Evolutionary conservation across 192 early-diverging fungal species (phyloP).

Genomic region (Haplosporangium gracile): DNA sequence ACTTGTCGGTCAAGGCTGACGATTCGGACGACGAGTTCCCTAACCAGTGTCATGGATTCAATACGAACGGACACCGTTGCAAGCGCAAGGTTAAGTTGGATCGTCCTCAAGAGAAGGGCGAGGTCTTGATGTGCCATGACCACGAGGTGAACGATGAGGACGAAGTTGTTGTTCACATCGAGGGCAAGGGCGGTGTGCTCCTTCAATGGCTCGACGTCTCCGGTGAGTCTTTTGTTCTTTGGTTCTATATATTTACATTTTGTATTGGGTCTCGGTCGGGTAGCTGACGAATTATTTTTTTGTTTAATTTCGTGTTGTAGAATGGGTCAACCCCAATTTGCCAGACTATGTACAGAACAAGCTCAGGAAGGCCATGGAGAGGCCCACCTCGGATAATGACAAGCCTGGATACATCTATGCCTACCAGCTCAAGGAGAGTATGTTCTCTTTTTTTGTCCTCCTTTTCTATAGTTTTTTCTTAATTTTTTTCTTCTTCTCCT

Average conservation of each 20-base stretch:
- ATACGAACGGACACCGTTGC: slow-evolving; percentile 44
- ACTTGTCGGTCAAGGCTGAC: slow-evolving; percentile 23
- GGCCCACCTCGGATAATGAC: slow-evolving; percentile 57
- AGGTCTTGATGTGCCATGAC: slow-evolving; percentile 51
- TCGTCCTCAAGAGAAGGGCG: slow-evolving; percentile 38
- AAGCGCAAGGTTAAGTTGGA: slow-evolving; percentile 53
- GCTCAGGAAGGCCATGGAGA: slow-evolving; percentile 58
- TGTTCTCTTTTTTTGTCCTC: background rate
- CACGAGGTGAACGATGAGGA: slow-evolving; percentile 54
- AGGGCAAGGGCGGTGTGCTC: slow-evolving; percentile 51
- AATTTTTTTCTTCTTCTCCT: background rate
- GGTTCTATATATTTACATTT: no score
- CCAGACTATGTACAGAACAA: slow-evolving; percentile 52
- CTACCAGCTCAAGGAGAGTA: slow-evolving; percentile 59
- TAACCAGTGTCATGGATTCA: slow-evolving; percentile 53
- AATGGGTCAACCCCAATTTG: slow-evolving; percentile 55
- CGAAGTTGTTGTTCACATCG: slow-evolving; percentile 54
- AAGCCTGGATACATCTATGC: slow-evolving; percentile 64
- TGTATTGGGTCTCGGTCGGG: no score
- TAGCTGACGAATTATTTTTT: background rate
- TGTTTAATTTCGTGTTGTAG: slow-evolving; percentile 19
- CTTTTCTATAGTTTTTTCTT: no score
- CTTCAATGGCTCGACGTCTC: slow-evolving; percentile 52
- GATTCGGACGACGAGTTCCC: slow-evolving; percentile 28
- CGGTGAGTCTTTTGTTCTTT: slow-evolving; percentile 12